Conservation (phyloP, 2,329 filamentous ascomycete genomes). For the Pseudodiploospora longispora region DNA sequence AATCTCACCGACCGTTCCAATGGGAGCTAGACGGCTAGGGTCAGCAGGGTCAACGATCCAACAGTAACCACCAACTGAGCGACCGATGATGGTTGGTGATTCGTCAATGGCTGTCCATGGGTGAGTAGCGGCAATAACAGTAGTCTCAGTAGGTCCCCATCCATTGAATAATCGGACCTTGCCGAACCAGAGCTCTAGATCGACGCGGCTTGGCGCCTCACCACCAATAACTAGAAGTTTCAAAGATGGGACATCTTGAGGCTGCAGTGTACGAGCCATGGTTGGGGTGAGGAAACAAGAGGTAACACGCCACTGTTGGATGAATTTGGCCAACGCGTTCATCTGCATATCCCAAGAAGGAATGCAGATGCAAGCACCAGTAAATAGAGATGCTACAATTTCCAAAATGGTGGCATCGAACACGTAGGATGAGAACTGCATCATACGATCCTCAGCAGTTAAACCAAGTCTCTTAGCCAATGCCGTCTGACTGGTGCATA, state of each 20-base stretch:
- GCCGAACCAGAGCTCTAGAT: constrained; percentile 8
- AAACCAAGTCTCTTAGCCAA: neutral
- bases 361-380: constrained; percentile 5
- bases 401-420: neutral
- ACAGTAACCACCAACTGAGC: too few species aligned
- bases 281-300: constrained; percentile 12
- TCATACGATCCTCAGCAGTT: neutral
- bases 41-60: too few species aligned
- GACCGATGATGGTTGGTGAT: too few species aligned
- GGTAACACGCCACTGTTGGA: neutral
- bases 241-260: constrained; percentile 10
- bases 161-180: constrained; percentile 9
- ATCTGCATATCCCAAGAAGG: neutral
- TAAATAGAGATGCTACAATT: neutral
- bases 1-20: too few species aligned
- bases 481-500: neutral
- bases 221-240: constrained; percentile 9
- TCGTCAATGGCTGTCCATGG: too few species aligned
- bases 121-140: too few species aligned
- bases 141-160: constrained; percentile 9
- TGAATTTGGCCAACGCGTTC: too few species aligned
- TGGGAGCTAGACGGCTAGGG: too few species aligned
- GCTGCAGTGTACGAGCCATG: constrained; percentile 9
- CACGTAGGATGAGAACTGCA: constrained; percentile 7
- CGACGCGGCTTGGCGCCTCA: constrained; percentile 7